Percentiles rank a stretch among this genome's conserved stretches.
phyloP scores from a whole-genome alignment of 1,139 yeast species.

The Geotrichum klebahnii region DNA sequence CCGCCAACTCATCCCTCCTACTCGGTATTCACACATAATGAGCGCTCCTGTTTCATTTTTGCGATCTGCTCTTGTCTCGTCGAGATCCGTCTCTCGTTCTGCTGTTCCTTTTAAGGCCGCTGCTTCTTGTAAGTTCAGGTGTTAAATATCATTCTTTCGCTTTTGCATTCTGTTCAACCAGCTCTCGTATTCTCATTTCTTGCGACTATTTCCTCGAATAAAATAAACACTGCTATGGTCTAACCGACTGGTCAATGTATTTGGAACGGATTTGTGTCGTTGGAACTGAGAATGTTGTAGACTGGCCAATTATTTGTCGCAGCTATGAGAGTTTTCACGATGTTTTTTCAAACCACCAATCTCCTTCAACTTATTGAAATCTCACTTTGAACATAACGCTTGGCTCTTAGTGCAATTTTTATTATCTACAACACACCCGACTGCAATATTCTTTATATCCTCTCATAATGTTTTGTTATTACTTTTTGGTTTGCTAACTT shows the following conservation, averaged over 20 bases:
- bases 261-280: too few species aligned
- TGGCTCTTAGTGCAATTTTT: too few species aligned
- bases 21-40: conserved; percentile 13
- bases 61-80: conserved; percentile 21
- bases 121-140: conserved; percentile 23
- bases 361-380: conserved; percentile 8
- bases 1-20: conserved; percentile 4
- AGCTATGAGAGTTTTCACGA: background rate
- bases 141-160: background rate
- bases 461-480: conserved; percentile 6
- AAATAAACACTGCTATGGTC: too few species aligned
- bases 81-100: conserved; percentile 20
- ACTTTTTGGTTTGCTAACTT: conserved; percentile 18
- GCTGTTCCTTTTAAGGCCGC: conserved; percentile 20
- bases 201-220: too few species aligned
- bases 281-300: too few species aligned
- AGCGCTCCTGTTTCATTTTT: conserved; percentile 22
- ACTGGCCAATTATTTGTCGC: background rate
- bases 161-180: background rate
- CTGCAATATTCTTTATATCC: background rate
- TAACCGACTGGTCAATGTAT: too few species aligned
- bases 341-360: conserved; percentile 9
- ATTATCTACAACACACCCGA: too few species aligned
- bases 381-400: conserved; percentile 2
- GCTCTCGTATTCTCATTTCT: too few species aligned